Evolutionary conservation across 2,329 filamentous ascomycete species (phyloP).

Genomic region (Microsporum audouinii): DNA sequence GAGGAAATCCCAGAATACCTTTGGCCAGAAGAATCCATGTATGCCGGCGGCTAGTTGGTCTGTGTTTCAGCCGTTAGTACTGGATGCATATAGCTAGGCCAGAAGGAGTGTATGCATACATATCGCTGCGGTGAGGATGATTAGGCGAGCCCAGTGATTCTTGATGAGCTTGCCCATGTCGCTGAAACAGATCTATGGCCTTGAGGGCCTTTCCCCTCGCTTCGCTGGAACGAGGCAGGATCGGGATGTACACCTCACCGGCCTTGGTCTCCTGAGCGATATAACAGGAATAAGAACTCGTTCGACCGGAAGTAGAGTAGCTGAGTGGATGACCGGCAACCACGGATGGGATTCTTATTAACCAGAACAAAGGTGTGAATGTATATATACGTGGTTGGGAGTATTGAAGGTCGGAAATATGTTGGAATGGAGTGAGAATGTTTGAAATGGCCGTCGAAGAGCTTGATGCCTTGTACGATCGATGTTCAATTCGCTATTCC

Average conservation of each 20-base stretch:
- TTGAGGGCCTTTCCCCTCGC: background rate
- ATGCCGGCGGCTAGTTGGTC: conserved; percentile 78
- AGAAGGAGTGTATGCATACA: conserved; percentile 43
- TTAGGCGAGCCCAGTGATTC: conserved; percentile 96
- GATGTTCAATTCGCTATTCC: background rate
- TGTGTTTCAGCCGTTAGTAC: conserved; percentile 27
- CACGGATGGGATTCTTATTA: background rate
- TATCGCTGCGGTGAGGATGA: conserved; percentile 70
- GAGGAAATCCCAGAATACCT: conserved; percentile 95
- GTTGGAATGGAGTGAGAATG: too few relatives aligned
- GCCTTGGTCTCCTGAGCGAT: background rate
- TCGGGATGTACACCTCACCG: background rate
- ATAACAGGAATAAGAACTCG: background rate
- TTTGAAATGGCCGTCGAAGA: too few relatives aligned
- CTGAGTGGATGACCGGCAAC: background rate
- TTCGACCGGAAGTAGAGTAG: background rate
- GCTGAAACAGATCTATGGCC: background rate
- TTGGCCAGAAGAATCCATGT: conserved; percentile 93
- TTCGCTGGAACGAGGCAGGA: background rate
- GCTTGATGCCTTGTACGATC: too few relatives aligned
- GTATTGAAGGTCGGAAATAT: too few relatives aligned
- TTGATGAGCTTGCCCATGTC: conserved; percentile 95
- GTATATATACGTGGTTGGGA: background rate
- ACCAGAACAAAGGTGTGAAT: background rate
- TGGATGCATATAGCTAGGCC: background rate